These are phyloP conservation scores for Calocybe indica DNA, from an alignment of 768 basidiomycete genomes.

Conservation along the genomic window DNA sequence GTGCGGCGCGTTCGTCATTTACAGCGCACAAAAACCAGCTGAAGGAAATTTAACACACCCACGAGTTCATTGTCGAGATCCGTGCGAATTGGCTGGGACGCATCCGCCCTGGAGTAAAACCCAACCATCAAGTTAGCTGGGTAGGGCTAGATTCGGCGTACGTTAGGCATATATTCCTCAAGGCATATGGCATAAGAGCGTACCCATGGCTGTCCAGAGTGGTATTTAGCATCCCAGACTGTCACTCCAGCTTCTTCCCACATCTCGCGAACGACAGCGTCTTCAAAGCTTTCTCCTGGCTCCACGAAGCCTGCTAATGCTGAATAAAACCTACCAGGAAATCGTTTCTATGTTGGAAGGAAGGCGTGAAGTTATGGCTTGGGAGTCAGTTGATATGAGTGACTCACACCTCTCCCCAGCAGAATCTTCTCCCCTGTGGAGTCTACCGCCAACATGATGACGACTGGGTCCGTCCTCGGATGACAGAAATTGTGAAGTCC, in stretches of 20 bases:
- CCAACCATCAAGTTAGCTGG: conserved; percentile 90
- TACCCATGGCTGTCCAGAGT: conserved; percentile 86
- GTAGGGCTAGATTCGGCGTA: conserved; percentile 56
- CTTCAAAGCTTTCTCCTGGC: conserved; percentile 91
- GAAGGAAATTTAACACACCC: conserved; percentile 37
- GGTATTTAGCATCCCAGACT: conserved; percentile 79
- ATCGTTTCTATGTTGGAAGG: conserved; percentile 43
- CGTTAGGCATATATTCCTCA: background rate
- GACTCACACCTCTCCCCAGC: conserved; percentile 76
- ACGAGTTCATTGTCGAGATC: conserved; percentile 97
- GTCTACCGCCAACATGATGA: conserved; percentile 86
- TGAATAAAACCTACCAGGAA: conserved; percentile 72
- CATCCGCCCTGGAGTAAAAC: conserved; percentile 75
- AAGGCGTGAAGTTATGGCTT: conserved; percentile 1
- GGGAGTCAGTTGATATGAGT: background rate
- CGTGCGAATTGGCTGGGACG: conserved; percentile 64
- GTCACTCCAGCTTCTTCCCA: conserved; percentile 96
- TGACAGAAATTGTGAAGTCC: conserved; percentile 86
- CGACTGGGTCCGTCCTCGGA: conserved; percentile 81
- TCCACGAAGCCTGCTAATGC: conserved; percentile 93
- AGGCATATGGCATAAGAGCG: conserved; percentile 10
- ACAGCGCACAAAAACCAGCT: background rate
- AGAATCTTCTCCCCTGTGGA: conserved; percentile 78
- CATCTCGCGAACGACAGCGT: conserved; percentile 87
- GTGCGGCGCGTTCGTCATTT: background rate